Conservation (phyloP, 768 basidiomycete genomes). For the Lactarius akahatsu region DNA sequence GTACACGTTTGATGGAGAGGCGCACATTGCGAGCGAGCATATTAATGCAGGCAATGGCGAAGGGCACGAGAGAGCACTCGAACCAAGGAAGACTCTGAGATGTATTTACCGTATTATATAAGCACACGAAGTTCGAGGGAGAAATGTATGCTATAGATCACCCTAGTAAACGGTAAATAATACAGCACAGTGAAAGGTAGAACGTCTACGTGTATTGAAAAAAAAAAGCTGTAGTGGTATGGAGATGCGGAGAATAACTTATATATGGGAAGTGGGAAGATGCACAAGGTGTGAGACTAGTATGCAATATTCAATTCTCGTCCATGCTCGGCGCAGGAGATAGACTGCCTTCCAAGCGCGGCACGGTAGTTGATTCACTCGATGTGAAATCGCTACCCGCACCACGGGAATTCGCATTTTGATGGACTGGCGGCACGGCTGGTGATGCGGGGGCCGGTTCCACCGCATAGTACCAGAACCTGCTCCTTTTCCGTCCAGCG, state of each 20-base stretch:
- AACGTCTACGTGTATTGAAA: slow-evolving; percentile 20
- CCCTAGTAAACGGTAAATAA: slow-evolving; percentile 12
- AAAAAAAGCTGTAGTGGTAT: slow-evolving; percentile 21
- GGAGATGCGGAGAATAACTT: slow-evolving; percentile 24
- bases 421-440: slow-evolving; percentile 5
- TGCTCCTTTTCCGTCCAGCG: slow-evolving; percentile 80
- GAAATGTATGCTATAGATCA: background rate
- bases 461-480: slow-evolving; percentile 87
- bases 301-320: slow-evolving; percentile 29
- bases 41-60: slow-evolving; percentile 17
- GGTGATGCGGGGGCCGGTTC: slow-evolving; percentile 53
- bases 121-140: background rate
- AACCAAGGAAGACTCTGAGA: background rate
- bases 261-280: slow-evolving; percentile 23
- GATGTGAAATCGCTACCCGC: slow-evolving; percentile 26
- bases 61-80: background rate
- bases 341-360: slow-evolving; percentile 42
- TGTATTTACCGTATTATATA: background rate
- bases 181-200: slow-evolving; percentile 15
- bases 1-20: slow-evolving; percentile 15
- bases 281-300: slow-evolving; percentile 9
- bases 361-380: slow-evolving; percentile 32
- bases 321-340: slow-evolving; percentile 45
- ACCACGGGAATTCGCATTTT: slow-evolving; percentile 4
- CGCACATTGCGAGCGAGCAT: slow-evolving; percentile 30